These are phyloP conservation scores for Vigna mungo DNA, from an alignment of 306 rosid species.

Conservation along the genomic window DNA sequence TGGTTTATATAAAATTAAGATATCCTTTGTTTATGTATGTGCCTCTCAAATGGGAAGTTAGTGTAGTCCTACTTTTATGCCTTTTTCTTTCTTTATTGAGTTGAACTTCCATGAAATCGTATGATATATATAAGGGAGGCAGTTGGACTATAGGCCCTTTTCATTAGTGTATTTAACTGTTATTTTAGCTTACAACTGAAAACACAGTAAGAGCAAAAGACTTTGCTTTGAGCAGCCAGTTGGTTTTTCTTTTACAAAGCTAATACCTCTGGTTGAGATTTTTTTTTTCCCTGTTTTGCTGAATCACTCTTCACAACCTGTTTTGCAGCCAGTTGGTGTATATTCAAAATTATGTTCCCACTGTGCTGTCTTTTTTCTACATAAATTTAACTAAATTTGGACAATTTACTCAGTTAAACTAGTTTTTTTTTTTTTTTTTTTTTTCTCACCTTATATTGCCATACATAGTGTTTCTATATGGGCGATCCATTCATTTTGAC, in stretches of 20 bases:
- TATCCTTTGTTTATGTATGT: not conserved
- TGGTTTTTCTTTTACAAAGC: conserved; percentile 23
- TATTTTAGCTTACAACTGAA: conserved; percentile 16
- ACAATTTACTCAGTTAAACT: conserved; percentile 21
- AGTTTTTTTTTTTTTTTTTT: not conserved
- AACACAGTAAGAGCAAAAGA: not conserved
- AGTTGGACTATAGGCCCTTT: not conserved
- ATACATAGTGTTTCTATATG: not conserved
- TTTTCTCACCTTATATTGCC: not conserved
- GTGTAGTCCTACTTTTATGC: not conserved
- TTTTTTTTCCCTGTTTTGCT: not conserved
- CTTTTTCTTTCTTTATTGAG: not conserved
- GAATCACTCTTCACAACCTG: not conserved
- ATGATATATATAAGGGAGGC: conserved; percentile 6
- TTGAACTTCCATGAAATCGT: not conserved
- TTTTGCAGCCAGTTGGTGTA: too few relatives aligned
- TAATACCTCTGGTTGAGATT: not conserved
- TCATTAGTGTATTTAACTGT: not conserved
- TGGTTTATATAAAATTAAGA: not conserved
- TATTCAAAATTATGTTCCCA: conserved; percentile 20
- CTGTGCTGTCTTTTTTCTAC: conserved; percentile 31
- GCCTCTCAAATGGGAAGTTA: too few relatives aligned
- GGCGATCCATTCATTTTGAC: conserved; percentile 39
- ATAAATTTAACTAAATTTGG: conserved; percentile 21
- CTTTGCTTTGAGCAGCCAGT: not conserved